These are phyloP conservation scores for Exophiala dermatitidis DNA, from an alignment of 2,329 filamentous ascomycete species.

Conservation along the genomic window DNA sequence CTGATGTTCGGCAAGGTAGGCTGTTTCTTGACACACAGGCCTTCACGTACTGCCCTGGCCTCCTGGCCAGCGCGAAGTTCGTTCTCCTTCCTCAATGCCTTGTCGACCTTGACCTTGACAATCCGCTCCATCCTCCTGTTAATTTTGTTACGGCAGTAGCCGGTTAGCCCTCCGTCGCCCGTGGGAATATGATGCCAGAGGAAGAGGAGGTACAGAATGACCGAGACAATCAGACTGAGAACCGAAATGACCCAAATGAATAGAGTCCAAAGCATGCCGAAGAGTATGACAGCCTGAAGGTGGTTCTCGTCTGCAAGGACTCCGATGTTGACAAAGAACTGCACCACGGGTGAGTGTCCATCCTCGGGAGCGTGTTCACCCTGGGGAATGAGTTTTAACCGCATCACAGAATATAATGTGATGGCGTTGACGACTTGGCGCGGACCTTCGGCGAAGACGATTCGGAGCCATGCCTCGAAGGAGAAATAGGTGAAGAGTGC, in stretches of 20 bases:
- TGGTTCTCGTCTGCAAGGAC: slow-evolving; percentile 65
- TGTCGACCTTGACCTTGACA: slow-evolving; percentile 79
- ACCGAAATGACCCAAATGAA: slow-evolving; percentile 81
- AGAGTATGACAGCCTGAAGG: slow-evolving; percentile 73
- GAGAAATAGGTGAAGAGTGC: slow-evolving; percentile 87
- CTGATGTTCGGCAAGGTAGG: slow-evolving; percentile 58
- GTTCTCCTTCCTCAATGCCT: slow-evolving; percentile 73
- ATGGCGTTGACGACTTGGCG: slow-evolving; percentile 85
- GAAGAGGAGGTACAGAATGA: slow-evolving; percentile 77
- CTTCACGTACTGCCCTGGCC: slow-evolving; percentile 34
- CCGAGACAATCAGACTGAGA: slow-evolving; percentile 63
- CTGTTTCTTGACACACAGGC: slow-evolving; percentile 30
- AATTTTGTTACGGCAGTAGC: slow-evolving; percentile 87
- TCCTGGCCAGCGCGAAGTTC: slow-evolving; percentile 48
- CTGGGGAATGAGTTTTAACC: slow-evolving; percentile 61
- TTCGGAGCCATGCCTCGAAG: slow-evolving; percentile 75
- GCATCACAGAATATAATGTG: slow-evolving; percentile 78
- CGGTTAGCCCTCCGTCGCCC: slow-evolving; percentile 68
- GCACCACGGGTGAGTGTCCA: slow-evolving; percentile 57
- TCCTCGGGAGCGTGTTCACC: slow-evolving; percentile 47
- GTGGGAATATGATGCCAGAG: slow-evolving; percentile 86
- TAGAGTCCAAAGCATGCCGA: slow-evolving; percentile 86
- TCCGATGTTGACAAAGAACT: slow-evolving; percentile 78
- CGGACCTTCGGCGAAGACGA: slow-evolving; percentile 84
- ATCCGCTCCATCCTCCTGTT: slow-evolving; percentile 78